These are phyloP conservation scores for Ogataea corticis DNA, from an alignment of 805 yeast genomes.

Conservation along the genomic window DNA sequence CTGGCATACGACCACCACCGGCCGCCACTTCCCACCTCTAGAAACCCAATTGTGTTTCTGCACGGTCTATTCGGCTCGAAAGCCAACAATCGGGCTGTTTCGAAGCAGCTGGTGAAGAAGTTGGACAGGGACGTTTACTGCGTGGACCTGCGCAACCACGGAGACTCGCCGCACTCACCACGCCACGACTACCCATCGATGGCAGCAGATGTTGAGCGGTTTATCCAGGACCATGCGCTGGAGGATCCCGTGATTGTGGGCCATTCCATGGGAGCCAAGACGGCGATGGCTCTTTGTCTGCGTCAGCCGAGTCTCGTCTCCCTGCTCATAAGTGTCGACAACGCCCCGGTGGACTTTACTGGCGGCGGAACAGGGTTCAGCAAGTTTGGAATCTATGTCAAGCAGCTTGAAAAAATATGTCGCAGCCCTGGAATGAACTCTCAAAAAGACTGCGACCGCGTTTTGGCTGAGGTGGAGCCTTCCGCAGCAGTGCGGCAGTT, in stretches of 20 bases:
- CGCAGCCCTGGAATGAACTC: slow-evolving; percentile 45
- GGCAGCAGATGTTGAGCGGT: slow-evolving; percentile 82
- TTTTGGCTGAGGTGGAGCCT: slow-evolving; percentile 62
- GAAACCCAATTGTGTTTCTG: slow-evolving; percentile 66
- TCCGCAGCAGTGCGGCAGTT: slow-evolving; percentile 69
- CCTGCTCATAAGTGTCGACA: slow-evolving; percentile 77
- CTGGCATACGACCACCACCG: slow-evolving; percentile 50
- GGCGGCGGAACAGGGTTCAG: slow-evolving; percentile 40
- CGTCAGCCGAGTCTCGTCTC: slow-evolving; percentile 62
- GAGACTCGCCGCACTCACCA: slow-evolving; percentile 77
- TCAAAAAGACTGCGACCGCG: slow-evolving; percentile 66
- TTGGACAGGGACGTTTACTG: slow-evolving; percentile 62
- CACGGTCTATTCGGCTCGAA: slow-evolving; percentile 92
- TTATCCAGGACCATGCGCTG: slow-evolving; percentile 49
- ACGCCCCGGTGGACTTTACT: slow-evolving; percentile 76
- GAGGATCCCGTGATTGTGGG: slow-evolving; percentile 66
- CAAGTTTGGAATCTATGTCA: slow-evolving; percentile 67
- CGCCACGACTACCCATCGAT: slow-evolving; percentile 78
- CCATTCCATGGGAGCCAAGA: slow-evolving; percentile 92
- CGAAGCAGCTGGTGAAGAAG: slow-evolving; percentile 50
- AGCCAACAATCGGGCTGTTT: slow-evolving; percentile 79
- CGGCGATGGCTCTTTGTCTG: slow-evolving; percentile 84
- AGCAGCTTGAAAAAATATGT: slow-evolving; percentile 58
- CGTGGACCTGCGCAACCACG: slow-evolving; percentile 86
- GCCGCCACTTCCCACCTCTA: slow-evolving; percentile 20